Evolutionary conservation across 176 grass and related monocot species (phyloP), one percentile per base, ranked within the genome.

Genomic region (Lolium perenne): DNA sequence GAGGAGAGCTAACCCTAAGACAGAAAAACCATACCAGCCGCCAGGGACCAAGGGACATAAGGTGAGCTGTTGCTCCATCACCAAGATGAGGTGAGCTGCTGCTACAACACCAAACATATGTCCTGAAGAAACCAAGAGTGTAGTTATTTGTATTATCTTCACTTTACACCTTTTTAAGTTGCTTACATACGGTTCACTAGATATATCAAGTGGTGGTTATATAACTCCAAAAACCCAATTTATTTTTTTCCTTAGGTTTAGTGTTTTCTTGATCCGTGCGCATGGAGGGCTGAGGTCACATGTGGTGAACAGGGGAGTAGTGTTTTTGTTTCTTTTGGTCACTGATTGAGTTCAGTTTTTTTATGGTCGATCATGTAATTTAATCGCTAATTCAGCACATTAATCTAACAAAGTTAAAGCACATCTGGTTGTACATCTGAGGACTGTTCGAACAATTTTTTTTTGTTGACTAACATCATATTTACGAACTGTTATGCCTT

Each of bases 401-500:
- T 8, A 67, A 67, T 38, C 18, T 61, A 61, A 65, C 12, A 7
- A 65, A 65, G 5, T 65, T 32, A 16, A 16, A 64, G 25, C 25
- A 16, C 62, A 65, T 32, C 32, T 7, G 23, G 12, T 65, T 29
- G 11, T 65, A 32, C 12, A 65, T 65, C 60, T 6, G 2, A 62
- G 22, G 21, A 23, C n/a, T 61, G 59, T 62, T 62, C 21, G 0
- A 25, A 62, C 21, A 62, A 25, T n/a, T n/a, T n/a, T n/a, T n/a
- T n/a, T n/a, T n/a, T n/a, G n/a, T 65, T 14, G 22, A 67, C 63
- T 17, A 67, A 67, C 63, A 67, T 67, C 63, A 67, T 67, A 8
- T 35, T 38, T 16, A 38, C 26, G 9, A 29, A 63, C 26, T 63
- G 22, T 63, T 63, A 63, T 0, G 22, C 21, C 60, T 63, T 8